Evolutionary conservation across 164 flowering plant genomes (phyloP), one percentile per base, ranked within the genome.

Genomic region (Macadamia tetraphylla): DNA sequence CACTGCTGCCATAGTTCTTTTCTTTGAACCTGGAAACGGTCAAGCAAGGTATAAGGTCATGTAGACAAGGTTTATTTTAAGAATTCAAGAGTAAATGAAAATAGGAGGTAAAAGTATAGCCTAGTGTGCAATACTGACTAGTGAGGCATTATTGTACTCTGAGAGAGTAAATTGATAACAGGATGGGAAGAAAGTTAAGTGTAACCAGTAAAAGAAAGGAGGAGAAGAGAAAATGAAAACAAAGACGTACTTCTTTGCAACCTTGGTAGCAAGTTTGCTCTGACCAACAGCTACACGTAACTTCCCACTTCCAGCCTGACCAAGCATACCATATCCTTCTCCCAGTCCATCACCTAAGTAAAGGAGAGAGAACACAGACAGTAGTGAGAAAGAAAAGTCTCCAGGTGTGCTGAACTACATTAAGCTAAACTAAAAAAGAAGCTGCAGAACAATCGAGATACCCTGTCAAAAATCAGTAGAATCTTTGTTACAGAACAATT

Each of bases 261-360:
- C 99, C 84, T 91, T 95, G 30, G 96, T 89, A 56, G 90, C 96
- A 78, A 95, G 96, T 71, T 86, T 90, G 83, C 89, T 95, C 73
- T 86, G 98, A 65, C 81, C 96, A 80, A 83, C 81, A 56, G 98
- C 88, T 68, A 95, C 97, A 43, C 97, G 95, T 69, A 95, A 76
- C 81, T 86, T 95, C 42, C 98, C 96, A 85, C 80, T 92, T 52
- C 99, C 97, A 64, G 99, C 99, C 75, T 95, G 99, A 68, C 99
- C 99, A 68, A 95, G 96, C 99, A 95, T 95, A 70, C 99, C 99
- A 79, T 95, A 95, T 6, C 99, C 99, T 77, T 92, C 98, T 18
- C 99, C 98, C 42, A 95, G 85, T 44, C 98, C 99, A 91, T 95
- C 99, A 63, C 98, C 98, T 94, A 70, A 23, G 62, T 30, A 1